phyloP scores from a whole-genome alignment of 208 protist genomes.

The Acanthamoeba comandoni region DNA sequence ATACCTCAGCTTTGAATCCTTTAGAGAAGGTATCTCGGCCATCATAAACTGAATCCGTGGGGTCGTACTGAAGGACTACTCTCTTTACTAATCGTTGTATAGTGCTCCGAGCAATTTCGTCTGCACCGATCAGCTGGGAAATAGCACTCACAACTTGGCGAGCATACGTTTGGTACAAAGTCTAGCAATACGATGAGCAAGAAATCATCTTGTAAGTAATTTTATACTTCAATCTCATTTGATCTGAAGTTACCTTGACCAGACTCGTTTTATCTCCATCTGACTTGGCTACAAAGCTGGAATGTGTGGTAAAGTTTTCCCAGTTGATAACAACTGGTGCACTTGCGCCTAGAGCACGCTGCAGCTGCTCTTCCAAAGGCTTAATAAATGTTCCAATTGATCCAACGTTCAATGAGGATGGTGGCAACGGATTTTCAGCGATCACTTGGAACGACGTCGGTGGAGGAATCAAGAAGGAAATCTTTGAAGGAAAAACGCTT shows the following conservation, averaged over 20 bases:
- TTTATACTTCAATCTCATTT: no score
- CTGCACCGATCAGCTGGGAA: conserved; percentile 46
- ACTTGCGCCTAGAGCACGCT: conserved; percentile 25
- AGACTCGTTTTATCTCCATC: background rate
- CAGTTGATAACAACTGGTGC: conserved; percentile 44
- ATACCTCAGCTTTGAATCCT: conserved; percentile 41
- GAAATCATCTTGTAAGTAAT: no score
- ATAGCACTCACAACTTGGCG: conserved; percentile 47
- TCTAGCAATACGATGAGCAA: background rate
- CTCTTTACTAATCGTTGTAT: background rate
- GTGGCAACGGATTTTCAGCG: conserved; percentile 8
- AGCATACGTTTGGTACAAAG: conserved; percentile 28
- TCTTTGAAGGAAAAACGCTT: background rate
- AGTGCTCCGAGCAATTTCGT: conserved; percentile 9
- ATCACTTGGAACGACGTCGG: conserved; percentile 28
- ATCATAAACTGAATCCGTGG: conserved; percentile 40
- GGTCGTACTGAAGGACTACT: conserved; percentile 64
- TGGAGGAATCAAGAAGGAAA: conserved; percentile 20
- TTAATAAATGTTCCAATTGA: conserved; percentile 49
- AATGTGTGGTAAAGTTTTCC: conserved; percentile 51
- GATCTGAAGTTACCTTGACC: conserved; percentile 12
- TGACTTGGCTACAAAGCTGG: conserved; percentile 56
- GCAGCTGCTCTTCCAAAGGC: conserved; percentile 59
- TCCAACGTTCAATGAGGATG: conserved; percentile 31
- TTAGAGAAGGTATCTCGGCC: background rate